Base-by-base conservation (phyloP, 1,284 basidiomycete genomes). In the Puccinia novopanici region DNA sequence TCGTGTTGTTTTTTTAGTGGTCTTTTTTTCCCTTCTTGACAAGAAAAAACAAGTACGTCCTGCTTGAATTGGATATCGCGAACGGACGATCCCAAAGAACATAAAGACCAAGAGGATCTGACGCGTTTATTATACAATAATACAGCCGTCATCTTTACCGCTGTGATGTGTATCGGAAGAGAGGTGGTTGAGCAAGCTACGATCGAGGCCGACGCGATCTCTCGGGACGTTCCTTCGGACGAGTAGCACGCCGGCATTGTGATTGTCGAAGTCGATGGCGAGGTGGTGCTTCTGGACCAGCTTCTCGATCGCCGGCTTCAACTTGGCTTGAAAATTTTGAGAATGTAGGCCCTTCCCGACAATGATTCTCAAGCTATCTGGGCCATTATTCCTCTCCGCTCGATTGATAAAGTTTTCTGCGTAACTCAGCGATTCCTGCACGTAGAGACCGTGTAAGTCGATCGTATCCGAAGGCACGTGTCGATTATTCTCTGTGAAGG, bases 221-320 rank as follows among this genome's bases (percentile, higher is more conserved):
- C 40, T 19, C 37, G 59, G 59, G 0, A 88, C 88, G 12, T 86
- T 85, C n/a, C 98, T 88, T 82, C 91, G 89, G 13, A 96, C 93
- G 68, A 98, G 87, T 12, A 98, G 88, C 5, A 98, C 93, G 12
- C 96, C 95, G 0, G 89, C 86, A 83, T 98, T 98, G 34, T 89
- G 86, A 0, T 91, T 91, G 86, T 98, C 96, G 15, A 95, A 85
- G 81, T 92, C 88, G 2, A 93, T 93, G 0, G 89, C 87, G 17
- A 95, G 87, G 81, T 90, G 88, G 86, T 94, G 90, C 84, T 92
- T 93, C 81, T 24, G 55, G 48, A 50, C 50, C 52, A 98, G 87
- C 71, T 92, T 91, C 85, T 93, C 92, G 70, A 99, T 92, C 3
- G 95, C 95, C 27, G 96, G 96, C 85, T 93, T 95, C 85, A 98